phyloP scores from a whole-genome alignment of 148 eudicot species.

The Diospyros lotus region DNA sequence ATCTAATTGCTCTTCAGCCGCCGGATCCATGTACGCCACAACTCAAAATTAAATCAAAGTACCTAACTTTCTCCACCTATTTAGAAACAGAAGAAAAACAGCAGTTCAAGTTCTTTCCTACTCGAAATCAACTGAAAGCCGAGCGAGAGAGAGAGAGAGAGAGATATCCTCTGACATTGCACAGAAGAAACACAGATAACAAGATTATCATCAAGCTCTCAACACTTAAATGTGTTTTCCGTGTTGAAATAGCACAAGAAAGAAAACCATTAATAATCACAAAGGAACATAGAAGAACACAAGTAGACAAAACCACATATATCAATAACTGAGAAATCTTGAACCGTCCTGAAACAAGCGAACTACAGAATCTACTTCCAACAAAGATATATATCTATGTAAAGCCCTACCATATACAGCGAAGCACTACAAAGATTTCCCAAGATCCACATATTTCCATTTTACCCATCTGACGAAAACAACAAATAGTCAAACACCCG shows the following conservation, averaged over 20 bases:
- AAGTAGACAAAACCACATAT: not conserved
- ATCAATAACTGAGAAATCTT: not conserved
- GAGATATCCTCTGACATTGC: not conserved
- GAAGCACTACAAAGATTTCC: not conserved
- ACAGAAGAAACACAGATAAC: not conserved
- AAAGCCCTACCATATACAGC: constrained; percentile 2
- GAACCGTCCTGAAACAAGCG: constrained; percentile 2
- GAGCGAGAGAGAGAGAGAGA: not conserved
- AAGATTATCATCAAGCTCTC: not conserved
- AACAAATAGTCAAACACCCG: constrained; percentile 14
- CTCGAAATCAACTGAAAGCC: not conserved
- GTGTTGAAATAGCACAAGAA: not conserved
- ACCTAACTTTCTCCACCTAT: constrained; percentile 20
- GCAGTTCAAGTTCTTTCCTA: not conserved
- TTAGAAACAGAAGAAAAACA: not conserved
- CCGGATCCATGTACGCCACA: constrained; percentile 49
- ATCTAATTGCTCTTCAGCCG: constrained; percentile 61
- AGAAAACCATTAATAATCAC: not conserved
- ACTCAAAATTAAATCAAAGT: constrained; percentile 9
- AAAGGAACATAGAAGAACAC: not conserved
- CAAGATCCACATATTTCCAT: not conserved
- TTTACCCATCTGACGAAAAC: not conserved
- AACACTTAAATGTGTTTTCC: too few species aligned
- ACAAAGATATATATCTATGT: not conserved
- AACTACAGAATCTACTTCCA: not conserved